Base-by-base conservation (phyloP, 805 yeast genomes). In the Candida ulmi region DNA sequence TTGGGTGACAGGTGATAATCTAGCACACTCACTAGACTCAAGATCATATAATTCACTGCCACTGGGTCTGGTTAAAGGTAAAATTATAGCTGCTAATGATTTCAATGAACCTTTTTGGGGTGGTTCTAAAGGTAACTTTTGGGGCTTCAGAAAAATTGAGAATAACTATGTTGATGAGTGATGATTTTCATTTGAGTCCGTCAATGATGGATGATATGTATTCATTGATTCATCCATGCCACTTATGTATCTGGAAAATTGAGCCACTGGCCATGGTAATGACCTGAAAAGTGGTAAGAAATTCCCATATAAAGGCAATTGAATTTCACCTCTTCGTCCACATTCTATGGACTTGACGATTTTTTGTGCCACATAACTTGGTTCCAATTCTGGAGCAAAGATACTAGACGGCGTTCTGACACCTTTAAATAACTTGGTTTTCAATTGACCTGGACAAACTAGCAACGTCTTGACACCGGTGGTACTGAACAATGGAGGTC, bases 1-100 rank as follows among this genome's bases (percentile, higher is more conserved):
- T 35, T 93, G 98, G 98, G 82, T 90, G 3, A 88, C 97, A 0
- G 99, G 99, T 2, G 99, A 93, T 55, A 93, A 93, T 55, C 62
- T 91, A 41, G 74, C 87, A 21, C 88, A 82, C 48, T 86, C 96
- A 17, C 65, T 90, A 35, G 99, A 93, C 54, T 87, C 96, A 5
- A 68, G 99, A 48, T 77, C 87, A 0, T 93, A 93, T 57, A 85
- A 90, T 29, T 87, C 82, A n/a, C 65, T 93, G 27, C 98, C 99
- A 2, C 69, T 88, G 79, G 98, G 81, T 0, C 64, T 93, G 30
- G 80, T 93, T 3, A 80, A 80, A 50, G 99, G 98, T 2, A 90
- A 87, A 54, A 80, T 93, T 12, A 72, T 83, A 5, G 91, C 87
- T 8, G 91, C 83, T 8, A 68, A 74, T 54, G 72, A 73, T 50